phyloP scores from a whole-genome alignment of 257 asterid species.

The Dorcoceras hygrometricum region DNA sequence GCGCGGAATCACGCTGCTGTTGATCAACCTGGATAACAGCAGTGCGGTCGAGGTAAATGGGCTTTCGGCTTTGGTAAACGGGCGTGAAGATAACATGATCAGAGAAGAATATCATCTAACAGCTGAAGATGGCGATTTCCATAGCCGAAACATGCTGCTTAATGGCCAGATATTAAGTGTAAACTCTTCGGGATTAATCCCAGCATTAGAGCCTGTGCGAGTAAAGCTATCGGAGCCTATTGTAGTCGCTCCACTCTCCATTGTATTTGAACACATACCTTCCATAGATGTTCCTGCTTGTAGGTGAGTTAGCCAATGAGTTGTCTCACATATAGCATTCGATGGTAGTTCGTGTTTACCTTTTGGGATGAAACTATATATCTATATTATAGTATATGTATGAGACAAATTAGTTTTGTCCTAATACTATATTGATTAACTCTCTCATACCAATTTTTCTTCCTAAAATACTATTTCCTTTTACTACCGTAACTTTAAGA shows the following conservation, averaged over 20 bases:
- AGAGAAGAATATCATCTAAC: constrained; percentile 82
- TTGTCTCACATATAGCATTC: too few species aligned
- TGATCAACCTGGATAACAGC: constrained; percentile 70
- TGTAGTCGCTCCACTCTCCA: constrained; percentile 60
- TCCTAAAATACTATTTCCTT: too few species aligned
- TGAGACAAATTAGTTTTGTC: too few species aligned
- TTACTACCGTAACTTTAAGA: too few species aligned
- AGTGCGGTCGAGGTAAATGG: constrained; percentile 45
- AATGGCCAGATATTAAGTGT: constrained; percentile 55
- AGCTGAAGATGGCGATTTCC: constrained; percentile 63
- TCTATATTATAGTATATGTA: too few species aligned
- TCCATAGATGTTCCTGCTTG: constrained; percentile 59
- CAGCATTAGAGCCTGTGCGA: constrained; percentile 48
- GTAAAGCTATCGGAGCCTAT: constrained; percentile 44
- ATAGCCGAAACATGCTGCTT: constrained; percentile 70
- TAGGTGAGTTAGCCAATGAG: constrained; percentile 21
- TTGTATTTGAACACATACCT: constrained; percentile 65
- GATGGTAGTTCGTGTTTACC: too few species aligned
- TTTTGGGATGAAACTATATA: too few species aligned
- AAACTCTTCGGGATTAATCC: constrained; percentile 54
- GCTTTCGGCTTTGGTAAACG: constrained; percentile 19
- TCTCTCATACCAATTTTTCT: too few species aligned
- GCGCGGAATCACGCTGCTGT: constrained; percentile 63
- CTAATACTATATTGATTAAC: too few species aligned
- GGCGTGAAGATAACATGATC: constrained; percentile 14